Percentiles rank a stretch among this genome's conserved stretches.
These are phyloP conservation scores for Rubia yunnanensis DNA, from an alignment of 257 asterid species.

Conservation along the genomic window DNA sequence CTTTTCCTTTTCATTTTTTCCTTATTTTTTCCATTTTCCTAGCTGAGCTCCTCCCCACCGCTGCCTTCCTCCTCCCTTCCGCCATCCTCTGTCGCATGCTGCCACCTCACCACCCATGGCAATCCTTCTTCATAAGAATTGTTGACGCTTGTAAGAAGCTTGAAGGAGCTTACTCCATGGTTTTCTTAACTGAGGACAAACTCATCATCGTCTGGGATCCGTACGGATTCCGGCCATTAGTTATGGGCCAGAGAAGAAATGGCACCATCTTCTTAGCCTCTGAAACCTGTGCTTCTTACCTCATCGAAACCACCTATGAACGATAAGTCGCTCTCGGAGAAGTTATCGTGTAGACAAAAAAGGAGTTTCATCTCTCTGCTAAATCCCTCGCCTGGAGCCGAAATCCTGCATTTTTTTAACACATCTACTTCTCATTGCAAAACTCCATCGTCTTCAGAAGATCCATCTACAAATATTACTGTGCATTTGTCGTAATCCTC, in stretches of 20 bases:
- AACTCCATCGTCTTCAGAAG: conserved; percentile 67
- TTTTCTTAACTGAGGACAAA: conserved; percentile 41
- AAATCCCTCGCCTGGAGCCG: conserved; percentile 52
- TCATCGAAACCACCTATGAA: conserved; percentile 70
- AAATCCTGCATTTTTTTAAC: conserved; percentile 84
- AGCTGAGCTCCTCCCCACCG: no score
- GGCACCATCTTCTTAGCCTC: conserved; percentile 41
- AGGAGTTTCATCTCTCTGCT: conserved; percentile 41
- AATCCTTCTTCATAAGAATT: conserved; percentile 70
- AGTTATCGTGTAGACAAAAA: conserved; percentile 40
- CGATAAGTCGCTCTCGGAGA: conserved; percentile 43
- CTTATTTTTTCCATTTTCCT: no score
- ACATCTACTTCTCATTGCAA: conserved; percentile 71
- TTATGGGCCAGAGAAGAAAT: conserved; percentile 45
- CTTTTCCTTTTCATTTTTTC: no score
- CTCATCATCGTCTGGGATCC: conserved; percentile 47
- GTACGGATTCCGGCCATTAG: conserved; percentile 39
- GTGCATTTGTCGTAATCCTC: conserved; percentile 56
- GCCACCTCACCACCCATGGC: no score
- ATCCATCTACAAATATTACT: conserved; percentile 74
- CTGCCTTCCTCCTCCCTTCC: no score
- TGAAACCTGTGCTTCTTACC: conserved; percentile 39
- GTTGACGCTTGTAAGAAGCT: conserved; percentile 84
- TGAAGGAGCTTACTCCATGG: conserved; percentile 85
- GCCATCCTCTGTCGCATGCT: no score